phyloP scores from a whole-genome alignment of 2,329 filamentous ascomycete genomes.

The Penicillium sp. region DNA sequence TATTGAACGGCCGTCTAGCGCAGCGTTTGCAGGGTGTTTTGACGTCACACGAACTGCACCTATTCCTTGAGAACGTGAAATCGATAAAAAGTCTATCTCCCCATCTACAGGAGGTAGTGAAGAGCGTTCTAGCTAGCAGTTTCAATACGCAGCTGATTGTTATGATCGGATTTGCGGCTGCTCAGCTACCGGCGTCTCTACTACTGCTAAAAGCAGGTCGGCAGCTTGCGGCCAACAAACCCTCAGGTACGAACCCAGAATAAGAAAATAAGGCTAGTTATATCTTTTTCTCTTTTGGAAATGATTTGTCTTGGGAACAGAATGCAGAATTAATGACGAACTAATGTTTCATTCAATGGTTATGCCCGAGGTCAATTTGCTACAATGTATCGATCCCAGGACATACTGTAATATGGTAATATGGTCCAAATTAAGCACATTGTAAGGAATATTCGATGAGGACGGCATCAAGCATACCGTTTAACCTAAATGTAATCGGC shows the following conservation, averaged over 20 bases:
- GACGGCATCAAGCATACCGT: background rate
- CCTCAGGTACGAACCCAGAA: background rate
- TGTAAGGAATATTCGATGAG: background rate
- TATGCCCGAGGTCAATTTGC: background rate
- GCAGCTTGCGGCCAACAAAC: slow-evolving; percentile 14
- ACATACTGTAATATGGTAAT: too few relatives aligned
- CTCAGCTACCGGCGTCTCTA: slow-evolving; percentile 19
- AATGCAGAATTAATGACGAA: background rate
- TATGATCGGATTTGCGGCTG: slow-evolving; percentile 27
- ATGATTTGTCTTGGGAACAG: background rate
- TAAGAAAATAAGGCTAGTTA: background rate
- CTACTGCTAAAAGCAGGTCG: slow-evolving; percentile 19
- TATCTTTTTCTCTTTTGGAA: background rate
- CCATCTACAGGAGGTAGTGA: slow-evolving; percentile 13
- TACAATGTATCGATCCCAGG: background rate
- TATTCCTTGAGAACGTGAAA: slow-evolving; percentile 22
- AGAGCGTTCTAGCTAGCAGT: slow-evolving; percentile 19
- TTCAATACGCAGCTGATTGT: slow-evolving; percentile 23
- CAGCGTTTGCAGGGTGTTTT: slow-evolving; percentile 17
- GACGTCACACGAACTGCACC: slow-evolving; percentile 15
- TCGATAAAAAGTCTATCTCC: slow-evolving; percentile 10
- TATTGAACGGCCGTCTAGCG: slow-evolving; percentile 22
- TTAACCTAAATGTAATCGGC: too few relatives aligned
- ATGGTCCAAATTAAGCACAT: background rate
- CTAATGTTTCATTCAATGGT: background rate